A percentile compares a stretch with the other conserved stretches of the same genome.
Conservation (phyloP, 169 alveolate genomes). For the Plasmodium vivax region DNA sequence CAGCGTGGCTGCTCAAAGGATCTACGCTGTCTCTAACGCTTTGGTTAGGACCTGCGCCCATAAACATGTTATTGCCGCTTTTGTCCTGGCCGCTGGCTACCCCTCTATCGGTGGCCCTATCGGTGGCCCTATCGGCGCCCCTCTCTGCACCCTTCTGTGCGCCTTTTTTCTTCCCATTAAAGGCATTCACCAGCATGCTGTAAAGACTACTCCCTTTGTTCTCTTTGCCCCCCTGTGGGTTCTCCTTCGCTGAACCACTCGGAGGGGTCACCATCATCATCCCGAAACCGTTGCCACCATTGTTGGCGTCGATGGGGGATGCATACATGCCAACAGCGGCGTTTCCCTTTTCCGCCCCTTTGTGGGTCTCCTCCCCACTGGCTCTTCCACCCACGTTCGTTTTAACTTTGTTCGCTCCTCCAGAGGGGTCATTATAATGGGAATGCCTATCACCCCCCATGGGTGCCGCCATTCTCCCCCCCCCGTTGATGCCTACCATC, state of each 20-base stretch:
- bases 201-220: conserved; percentile 24
- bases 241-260: not conserved
- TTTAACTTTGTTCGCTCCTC: not conserved
- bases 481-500: not conserved
- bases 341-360: not conserved
- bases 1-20: not conserved
- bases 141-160: not conserved
- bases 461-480: not conserved
- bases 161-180: conserved; percentile 33
- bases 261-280: not conserved
- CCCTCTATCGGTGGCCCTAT: no score
- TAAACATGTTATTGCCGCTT: not conserved
- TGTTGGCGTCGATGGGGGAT: not conserved
- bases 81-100: not conserved
- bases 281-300: not conserved
- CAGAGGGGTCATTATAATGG: not conserved
- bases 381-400: not conserved
- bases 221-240: not conserved
- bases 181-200: conserved; percentile 44
- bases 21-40: not conserved
- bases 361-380: not conserved
- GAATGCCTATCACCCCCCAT: not conserved
- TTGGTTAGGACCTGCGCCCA: not conserved
- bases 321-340: not conserved
- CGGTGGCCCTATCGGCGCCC: no score